A percentile compares a stretch with the other conserved stretches of the same genome.
These are phyloP conservation scores for Metschnikowia picachoensis DNA, from an alignment of 805 yeast genomes.

Conservation along the genomic window DNA sequence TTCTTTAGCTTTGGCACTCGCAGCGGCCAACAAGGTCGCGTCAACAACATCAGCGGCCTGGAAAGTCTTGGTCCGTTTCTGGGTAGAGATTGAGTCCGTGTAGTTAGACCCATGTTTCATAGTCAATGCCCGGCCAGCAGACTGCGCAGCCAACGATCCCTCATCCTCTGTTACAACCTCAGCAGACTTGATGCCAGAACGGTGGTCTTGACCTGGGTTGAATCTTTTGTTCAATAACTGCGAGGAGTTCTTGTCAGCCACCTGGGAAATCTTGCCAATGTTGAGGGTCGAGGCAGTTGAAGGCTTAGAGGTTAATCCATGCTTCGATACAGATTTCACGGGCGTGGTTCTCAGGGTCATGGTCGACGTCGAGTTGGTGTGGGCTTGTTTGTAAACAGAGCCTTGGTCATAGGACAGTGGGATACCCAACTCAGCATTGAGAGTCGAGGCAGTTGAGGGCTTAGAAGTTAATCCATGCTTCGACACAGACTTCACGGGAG, in stretches of 20 bases:
- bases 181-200: slow-evolving; percentile 33
- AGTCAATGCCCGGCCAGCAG: slow-evolving; percentile 57
- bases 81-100: slow-evolving; percentile 24
- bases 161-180: slow-evolving; percentile 40
- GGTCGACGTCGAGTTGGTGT: slow-evolving; percentile 38
- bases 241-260: slow-evolving; percentile 39
- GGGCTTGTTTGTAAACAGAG: slow-evolving; percentile 32
- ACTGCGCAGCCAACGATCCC: slow-evolving; percentile 48
- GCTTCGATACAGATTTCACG: slow-evolving; percentile 28
- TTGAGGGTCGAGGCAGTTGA: slow-evolving; percentile 23
- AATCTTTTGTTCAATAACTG: slow-evolving; percentile 38
- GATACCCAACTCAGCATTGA: slow-evolving; percentile 33
- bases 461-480: slow-evolving; percentile 36
- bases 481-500: slow-evolving; percentile 35
- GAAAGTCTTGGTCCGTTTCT: slow-evolving; percentile 30
- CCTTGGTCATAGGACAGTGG: slow-evolving; percentile 27
- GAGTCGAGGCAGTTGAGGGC: slow-evolving; percentile 20
- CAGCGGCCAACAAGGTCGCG: slow-evolving; percentile 45
- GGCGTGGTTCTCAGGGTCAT: slow-evolving; percentile 47
- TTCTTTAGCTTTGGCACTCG: slow-evolving; percentile 44
- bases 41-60: slow-evolving; percentile 45
- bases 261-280: slow-evolving; percentile 31
- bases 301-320: slow-evolving; percentile 32
- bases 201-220: slow-evolving; percentile 39
- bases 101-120: slow-evolving; percentile 34